phyloP scores from a whole-genome alignment of 2,329 filamentous ascomycete genomes.

The Onygena corvina region DNA sequence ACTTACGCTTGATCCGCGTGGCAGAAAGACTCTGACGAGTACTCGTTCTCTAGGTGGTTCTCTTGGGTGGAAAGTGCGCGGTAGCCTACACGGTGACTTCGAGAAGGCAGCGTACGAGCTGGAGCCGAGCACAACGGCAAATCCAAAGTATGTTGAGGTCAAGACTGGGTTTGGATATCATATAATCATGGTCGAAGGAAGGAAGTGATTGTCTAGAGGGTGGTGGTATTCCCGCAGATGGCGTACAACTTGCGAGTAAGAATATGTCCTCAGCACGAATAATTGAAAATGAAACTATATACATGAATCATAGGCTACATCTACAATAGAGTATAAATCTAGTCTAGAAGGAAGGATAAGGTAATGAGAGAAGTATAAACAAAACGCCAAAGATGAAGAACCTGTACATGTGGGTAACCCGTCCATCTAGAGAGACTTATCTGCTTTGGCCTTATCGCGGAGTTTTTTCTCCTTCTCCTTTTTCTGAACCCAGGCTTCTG shows the following conservation, averaged over 20 bases:
- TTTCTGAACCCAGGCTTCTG: slow-evolving; percentile 70
- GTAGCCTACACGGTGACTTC: slow-evolving; percentile 46
- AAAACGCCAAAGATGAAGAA: background rate
- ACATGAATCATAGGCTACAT: slow-evolving; percentile 1
- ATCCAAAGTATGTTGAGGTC: slow-evolving; percentile 49
- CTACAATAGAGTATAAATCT: background rate
- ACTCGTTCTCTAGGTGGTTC: slow-evolving; percentile 39
- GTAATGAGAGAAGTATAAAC: background rate
- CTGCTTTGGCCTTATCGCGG: slow-evolving; percentile 41
- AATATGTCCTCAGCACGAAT: too few relatives aligned
- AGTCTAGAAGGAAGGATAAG: background rate
- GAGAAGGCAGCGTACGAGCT: slow-evolving; percentile 52
- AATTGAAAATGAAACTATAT: background rate
- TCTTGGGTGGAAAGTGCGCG: slow-evolving; percentile 51
- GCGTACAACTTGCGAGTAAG: too few relatives aligned
- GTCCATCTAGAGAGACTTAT: slow-evolving; percentile 3
- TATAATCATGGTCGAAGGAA: slow-evolving; percentile 55
- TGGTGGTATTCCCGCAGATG: too few relatives aligned
- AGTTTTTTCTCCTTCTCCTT: slow-evolving; percentile 75
- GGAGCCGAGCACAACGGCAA: slow-evolving; percentile 48
- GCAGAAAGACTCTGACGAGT: background rate
- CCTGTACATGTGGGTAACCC: background rate
- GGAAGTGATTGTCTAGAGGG: slow-evolving; percentile 44
- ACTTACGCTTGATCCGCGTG: background rate
- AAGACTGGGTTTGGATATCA: slow-evolving; percentile 57